Evolutionary conservation across 2,329 filamentous ascomycete species (phyloP), one percentile per base, ranked within the genome.

Genomic region (Dactylellina haptotyla): DNA sequence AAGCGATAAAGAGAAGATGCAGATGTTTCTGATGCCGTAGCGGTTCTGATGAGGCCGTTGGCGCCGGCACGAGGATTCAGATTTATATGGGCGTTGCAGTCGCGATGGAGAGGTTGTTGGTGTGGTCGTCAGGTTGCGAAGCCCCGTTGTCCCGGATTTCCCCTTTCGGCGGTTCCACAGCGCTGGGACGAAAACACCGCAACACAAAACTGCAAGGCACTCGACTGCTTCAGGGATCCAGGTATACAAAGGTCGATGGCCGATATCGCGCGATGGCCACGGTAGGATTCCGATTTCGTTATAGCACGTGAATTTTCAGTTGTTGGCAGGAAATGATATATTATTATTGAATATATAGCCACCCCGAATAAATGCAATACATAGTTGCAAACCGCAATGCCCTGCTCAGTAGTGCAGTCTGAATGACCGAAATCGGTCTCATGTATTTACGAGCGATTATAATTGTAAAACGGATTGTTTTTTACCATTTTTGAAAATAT

Each of bases 41-140:
- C 41, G 2, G 32, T 32, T 26, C 10, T 20, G 12, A 20, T 6
- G 26, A 51, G 9, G 37, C 20, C 26, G 30, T 18, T 34, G 12
- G 53, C 23, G 45, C 28, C 32, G n/a, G 37, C 25, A 34, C 25
- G 59, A 58, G 23, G 43, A 32, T 53, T 14, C 25, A 57, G 23
- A 71, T 63, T 71, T 63, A 62, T 70, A 64, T 30, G 25, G 28
- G 12, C 20, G 67, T 64, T 45, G 43, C 32, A 56, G 69, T 73
- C 69, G 69, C 69, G 69, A 73, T 73, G 69, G 59, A 54, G 48
- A 57, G 59, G 61, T 61, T 73, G 69, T 62, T 72, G 56, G 67
- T 65, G 58, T 54, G 67, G 28, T 59, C 30, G 59, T 72, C 58
- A 62, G 66, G 58, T 63, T 71, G 50, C 57, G 66, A 59, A 71